Evolutionary conservation across 176 grass and related monocot species (phyloP).

Genomic region (Thalia dealbata): DNA sequence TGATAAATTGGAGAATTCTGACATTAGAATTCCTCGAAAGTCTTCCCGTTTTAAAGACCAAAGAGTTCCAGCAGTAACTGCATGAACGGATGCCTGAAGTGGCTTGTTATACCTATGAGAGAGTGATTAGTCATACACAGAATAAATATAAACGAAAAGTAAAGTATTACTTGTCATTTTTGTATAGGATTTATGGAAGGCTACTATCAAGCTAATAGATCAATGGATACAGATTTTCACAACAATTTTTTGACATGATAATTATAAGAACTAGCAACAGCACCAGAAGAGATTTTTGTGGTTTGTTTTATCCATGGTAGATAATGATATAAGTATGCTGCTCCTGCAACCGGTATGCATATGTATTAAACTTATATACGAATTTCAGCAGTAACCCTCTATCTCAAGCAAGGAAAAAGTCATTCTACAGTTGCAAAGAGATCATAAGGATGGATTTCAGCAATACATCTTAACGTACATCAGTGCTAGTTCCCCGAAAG

Average conservation of each 20-base stretch:
- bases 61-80: constrained; percentile 73
- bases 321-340: neutral
- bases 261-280: neutral
- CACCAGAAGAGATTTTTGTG: neutral
- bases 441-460: neutral
- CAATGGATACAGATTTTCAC: neutral
- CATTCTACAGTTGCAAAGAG: neutral
- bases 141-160: neutral
- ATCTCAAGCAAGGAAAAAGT: too few relatives aligned
- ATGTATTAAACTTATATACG: too few relatives aligned
- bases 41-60: constrained; percentile 90
- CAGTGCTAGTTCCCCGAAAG: constrained; percentile 91
- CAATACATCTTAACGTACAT: constrained; percentile 42
- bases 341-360: neutral
- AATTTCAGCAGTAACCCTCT: too few relatives aligned
- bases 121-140: neutral
- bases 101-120: constrained; percentile 85
- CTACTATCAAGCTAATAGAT: neutral
- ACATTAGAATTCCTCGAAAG: constrained; percentile 90
- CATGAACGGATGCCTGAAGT: constrained; percentile 89
- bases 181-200: neutral
- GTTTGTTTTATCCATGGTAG: neutral
- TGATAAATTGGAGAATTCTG: constrained; percentile 78
- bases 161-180: neutral
- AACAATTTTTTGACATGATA: neutral